Percentiles rank a stretch among this genome's conserved stretches.
Conservation (phyloP, 2,329 filamentous ascomycete genomes). For the Fusarium torulosum region DNA sequence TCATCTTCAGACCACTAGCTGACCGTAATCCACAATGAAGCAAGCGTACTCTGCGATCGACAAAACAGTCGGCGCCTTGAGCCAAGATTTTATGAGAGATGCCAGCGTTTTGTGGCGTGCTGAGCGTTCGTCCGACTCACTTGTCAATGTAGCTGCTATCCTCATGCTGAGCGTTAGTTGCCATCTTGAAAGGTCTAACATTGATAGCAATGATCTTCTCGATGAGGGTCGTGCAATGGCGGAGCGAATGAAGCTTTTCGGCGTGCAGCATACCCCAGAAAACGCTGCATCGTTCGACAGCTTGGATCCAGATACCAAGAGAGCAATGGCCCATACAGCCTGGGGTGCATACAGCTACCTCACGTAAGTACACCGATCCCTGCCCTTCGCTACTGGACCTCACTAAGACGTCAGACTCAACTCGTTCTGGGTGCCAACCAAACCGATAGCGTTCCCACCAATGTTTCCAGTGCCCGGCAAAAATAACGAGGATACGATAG, state of each 20-base stretch:
- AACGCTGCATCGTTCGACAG: constrained; percentile 23
- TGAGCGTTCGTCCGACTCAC: constrained; percentile 31
- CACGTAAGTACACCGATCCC: constrained; percentile 12
- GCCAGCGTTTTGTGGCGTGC: constrained; percentile 29
- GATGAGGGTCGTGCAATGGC: constrained; percentile 25
- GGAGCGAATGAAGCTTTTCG: constrained; percentile 22
- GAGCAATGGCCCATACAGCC: constrained; percentile 17
- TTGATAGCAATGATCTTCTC: constrained; percentile 16
- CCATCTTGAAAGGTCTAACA: constrained; percentile 10
- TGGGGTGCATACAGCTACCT: constrained; percentile 34
- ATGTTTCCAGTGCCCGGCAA: constrained; percentile 32
- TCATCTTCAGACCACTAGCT: background rate
- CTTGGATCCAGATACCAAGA: constrained; percentile 9
- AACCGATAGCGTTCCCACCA: constrained; percentile 23
- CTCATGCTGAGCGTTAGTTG: constrained; percentile 28
- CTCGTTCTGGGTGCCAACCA: constrained; percentile 21
- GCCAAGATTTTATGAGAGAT: constrained; percentile 24
- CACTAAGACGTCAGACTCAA: constrained; percentile 18
- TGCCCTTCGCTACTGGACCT: accelerated
- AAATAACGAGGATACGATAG: constrained; percentile 10
- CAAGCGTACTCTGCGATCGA: constrained; percentile 30
- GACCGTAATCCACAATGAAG: constrained; percentile 7
- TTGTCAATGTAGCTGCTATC: constrained; percentile 31
- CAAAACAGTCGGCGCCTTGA: constrained; percentile 7
- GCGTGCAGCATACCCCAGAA: constrained; percentile 17